phyloP scores from a whole-genome alignment of 257 asterid genomes.

The Plantago major region DNA sequence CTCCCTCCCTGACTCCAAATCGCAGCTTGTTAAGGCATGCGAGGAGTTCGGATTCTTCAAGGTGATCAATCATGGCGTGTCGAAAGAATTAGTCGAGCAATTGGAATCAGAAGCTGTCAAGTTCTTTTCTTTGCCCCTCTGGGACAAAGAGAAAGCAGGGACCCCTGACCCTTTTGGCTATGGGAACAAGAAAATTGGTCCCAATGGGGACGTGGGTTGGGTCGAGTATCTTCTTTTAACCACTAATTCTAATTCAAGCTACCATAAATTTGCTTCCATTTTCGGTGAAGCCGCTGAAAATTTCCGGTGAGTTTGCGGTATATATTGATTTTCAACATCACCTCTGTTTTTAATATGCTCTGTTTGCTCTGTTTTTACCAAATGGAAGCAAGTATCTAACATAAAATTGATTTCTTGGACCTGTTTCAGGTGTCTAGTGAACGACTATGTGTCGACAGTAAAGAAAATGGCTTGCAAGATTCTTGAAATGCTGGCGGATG shows the following conservation, averaged over 20 bases:
- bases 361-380: no score
- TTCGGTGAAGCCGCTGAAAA: conserved; percentile 53
- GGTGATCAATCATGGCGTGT: conserved; percentile 59
- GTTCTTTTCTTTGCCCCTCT: conserved; percentile 55
- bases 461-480: conserved; percentile 58
- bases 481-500: conserved; percentile 57
- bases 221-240: conserved; percentile 62
- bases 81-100: conserved; percentile 38
- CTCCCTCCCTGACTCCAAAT: conserved; percentile 52
- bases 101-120: conserved; percentile 61
- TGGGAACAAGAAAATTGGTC: conserved; percentile 61
- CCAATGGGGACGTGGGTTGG: conserved; percentile 63
- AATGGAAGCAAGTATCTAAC: neutral
- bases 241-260: conserved; percentile 34
- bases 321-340: no score
- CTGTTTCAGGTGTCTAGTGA: conserved; percentile 31
- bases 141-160: conserved; percentile 51
- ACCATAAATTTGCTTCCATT: conserved; percentile 38
- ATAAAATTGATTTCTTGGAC: no score
- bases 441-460: conserved; percentile 37
- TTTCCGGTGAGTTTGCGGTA: conserved; percentile 34
- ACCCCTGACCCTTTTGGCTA: conserved; percentile 78
- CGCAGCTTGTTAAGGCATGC: conserved; percentile 68
- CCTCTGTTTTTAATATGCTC: no score
- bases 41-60: conserved; percentile 82